A percentile compares a stretch with the other conserved stretches of the same genome.
phyloP scores from a whole-genome alignment of 345 rosid genomes.

The Acer negundo region DNA sequence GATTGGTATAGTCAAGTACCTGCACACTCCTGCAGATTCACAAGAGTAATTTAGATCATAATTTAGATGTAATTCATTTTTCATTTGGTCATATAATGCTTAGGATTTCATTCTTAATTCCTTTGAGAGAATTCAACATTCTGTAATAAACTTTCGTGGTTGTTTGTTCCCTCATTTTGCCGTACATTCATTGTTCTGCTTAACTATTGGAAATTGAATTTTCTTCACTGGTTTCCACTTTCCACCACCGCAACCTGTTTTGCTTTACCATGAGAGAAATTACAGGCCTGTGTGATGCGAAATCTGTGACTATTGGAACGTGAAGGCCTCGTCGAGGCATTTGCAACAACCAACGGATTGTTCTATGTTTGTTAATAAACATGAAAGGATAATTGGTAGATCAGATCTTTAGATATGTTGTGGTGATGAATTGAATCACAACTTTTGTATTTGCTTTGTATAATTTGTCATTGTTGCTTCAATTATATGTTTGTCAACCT shows the following conservation, averaged over 20 bases:
- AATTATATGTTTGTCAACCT: too few relatives aligned
- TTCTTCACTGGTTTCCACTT: background rate
- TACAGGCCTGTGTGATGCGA: too few relatives aligned
- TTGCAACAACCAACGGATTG: background rate
- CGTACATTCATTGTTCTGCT: background rate
- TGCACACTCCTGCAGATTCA: constrained; percentile 12
- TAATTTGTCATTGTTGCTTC: background rate
- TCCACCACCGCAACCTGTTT: too few relatives aligned
- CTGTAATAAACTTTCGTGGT: background rate
- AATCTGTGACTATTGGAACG: background rate
- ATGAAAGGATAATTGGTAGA: background rate
- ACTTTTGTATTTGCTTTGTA: background rate
- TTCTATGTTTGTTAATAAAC: background rate
- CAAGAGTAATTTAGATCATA: constrained; percentile 1
- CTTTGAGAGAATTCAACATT: background rate
- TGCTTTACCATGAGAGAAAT: too few relatives aligned
- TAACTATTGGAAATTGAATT: background rate
- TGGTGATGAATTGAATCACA: background rate
- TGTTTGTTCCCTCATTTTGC: background rate
- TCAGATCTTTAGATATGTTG: background rate
- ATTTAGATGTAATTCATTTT: constrained; percentile 7
- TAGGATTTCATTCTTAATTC: background rate
- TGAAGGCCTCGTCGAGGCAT: background rate
- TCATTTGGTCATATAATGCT: background rate
- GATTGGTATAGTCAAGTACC: background rate